Evolutionary conservation across 768 basidiomycete genomes (phyloP).

Genomic region (Crepidotus variabilis): DNA sequence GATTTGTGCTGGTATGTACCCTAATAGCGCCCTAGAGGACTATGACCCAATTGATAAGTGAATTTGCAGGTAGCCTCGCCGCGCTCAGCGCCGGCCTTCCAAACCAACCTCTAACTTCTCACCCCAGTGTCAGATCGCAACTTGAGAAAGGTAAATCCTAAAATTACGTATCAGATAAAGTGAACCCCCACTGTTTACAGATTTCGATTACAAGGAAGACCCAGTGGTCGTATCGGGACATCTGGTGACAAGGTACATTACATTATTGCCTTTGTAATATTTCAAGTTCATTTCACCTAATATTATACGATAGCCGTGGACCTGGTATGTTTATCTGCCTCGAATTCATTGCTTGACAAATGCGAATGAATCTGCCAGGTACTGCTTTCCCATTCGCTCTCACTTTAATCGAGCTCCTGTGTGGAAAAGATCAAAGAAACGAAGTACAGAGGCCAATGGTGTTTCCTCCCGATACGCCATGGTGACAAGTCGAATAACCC

Average conservation of each 20-base stretch:
- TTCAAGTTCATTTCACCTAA: neutral
- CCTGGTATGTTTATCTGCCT: constrained; percentile 43
- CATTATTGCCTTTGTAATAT: neutral
- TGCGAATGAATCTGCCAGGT: constrained; percentile 33
- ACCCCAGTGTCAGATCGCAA: constrained; percentile 62
- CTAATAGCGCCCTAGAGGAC: neutral
- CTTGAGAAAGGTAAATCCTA: constrained; percentile 46
- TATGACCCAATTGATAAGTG: neutral
- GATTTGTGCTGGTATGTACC: constrained; percentile 73
- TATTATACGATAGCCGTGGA: constrained; percentile 50
- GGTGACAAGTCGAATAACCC: constrained; percentile 10
- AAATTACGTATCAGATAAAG: neutral
- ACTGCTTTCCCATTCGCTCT: constrained; percentile 78
- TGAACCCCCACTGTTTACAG: constrained; percentile 27
- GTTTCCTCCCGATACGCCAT: constrained; percentile 56
- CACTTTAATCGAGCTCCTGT: constrained; percentile 68
- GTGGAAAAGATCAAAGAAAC: constrained; percentile 56
- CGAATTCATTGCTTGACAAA: too few species aligned
- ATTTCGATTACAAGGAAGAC: constrained; percentile 71
- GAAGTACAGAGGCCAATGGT: constrained; percentile 68
- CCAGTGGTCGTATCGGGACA: constrained; percentile 69
- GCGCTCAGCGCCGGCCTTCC: constrained; percentile 61
- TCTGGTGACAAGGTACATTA: constrained; percentile 70
- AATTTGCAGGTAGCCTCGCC: constrained; percentile 55
- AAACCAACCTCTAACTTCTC: constrained; percentile 69